phyloP scores from a whole-genome alignment of 2,329 filamentous ascomycete species.

The Apiospora phragmitis region DNA sequence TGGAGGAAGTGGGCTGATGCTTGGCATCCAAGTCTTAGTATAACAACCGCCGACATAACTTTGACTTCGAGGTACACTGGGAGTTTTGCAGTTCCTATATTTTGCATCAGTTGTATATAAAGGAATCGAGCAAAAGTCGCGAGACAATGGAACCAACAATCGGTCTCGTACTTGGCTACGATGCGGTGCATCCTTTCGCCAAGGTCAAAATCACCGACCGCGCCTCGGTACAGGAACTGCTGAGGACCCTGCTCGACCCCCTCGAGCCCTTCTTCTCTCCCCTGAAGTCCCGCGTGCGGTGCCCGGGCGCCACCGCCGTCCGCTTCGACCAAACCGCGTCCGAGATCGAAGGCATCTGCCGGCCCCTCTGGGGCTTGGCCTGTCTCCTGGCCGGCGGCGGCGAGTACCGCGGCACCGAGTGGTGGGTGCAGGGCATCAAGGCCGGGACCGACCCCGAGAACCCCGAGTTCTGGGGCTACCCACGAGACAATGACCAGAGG shows the following conservation, averaged over 20 bases:
- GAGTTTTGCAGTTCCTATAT: neutral
- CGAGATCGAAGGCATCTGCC: constrained; percentile 74
- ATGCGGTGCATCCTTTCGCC: constrained; percentile 56
- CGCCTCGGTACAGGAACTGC: constrained; percentile 59
- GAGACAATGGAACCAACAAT: constrained; percentile 28
- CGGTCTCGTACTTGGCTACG: constrained; percentile 51
- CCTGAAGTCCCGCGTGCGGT: constrained; percentile 62
- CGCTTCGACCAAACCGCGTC: constrained; percentile 77
- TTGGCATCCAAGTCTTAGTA: neutral
- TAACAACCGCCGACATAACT: neutral
- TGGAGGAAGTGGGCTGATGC: constrained; percentile 5
- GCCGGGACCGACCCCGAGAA: constrained; percentile 69
- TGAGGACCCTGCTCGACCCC: constrained; percentile 67
- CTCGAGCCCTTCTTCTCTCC: constrained; percentile 72
- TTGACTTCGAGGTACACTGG: neutral
- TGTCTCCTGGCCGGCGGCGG: constrained; percentile 69
- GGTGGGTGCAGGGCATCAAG: constrained; percentile 70
- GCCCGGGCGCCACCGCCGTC: constrained; percentile 70
- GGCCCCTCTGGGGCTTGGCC: constrained; percentile 75
- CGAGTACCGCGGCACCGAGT: constrained; percentile 61
- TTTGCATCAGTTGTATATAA: neutral
- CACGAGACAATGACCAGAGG: constrained; percentile 74
- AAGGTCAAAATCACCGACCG: constrained; percentile 51
- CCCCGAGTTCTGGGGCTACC: constrained; percentile 75
- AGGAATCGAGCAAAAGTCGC: no score